These are phyloP conservation scores for Nigrospora oryzae DNA, from an alignment of 2,329 filamentous ascomycete genomes.

Conservation along the genomic window DNA sequence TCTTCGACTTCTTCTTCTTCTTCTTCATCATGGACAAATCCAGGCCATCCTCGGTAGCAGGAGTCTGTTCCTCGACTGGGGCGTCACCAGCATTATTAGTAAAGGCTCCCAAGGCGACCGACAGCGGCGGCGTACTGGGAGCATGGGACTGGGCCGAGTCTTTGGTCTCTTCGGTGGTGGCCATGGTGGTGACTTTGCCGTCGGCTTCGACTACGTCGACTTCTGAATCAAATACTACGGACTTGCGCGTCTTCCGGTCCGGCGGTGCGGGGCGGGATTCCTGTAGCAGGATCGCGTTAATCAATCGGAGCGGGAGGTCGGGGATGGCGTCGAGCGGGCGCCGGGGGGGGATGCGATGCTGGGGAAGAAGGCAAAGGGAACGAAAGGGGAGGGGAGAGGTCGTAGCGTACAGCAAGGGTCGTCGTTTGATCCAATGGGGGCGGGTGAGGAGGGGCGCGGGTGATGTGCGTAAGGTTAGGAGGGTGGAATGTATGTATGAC, in stretches of 20 bases:
- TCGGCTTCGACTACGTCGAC: conserved; percentile 82
- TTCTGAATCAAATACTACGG: conserved; percentile 86
- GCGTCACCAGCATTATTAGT: conserved; percentile 37
- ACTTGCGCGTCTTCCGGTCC: conserved; percentile 76
- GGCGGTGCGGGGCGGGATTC: conserved; percentile 18
- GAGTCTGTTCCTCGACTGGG: conserved; percentile 22
- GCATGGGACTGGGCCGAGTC: conserved; percentile 75
- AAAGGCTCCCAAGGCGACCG: conserved; percentile 46
- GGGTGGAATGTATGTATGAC: too few relatives aligned
- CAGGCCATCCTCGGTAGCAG: conserved; percentile 48
- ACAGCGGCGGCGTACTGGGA: conserved; percentile 54
- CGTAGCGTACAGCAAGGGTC: too few relatives aligned
- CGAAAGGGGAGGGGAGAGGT: too few relatives aligned
- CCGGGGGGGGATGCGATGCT: too few relatives aligned
- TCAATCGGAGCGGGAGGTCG: too few relatives aligned
- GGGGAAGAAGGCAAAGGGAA: too few relatives aligned
- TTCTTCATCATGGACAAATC: conserved; percentile 65
- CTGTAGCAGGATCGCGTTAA: conserved; percentile 6
- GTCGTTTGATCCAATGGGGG: too few relatives aligned
- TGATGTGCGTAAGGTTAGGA: too few relatives aligned
- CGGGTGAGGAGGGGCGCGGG: too few relatives aligned
- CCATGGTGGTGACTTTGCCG: conserved; percentile 72
- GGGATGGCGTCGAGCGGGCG: too few relatives aligned
- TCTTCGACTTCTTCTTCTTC: conserved; percentile 59
- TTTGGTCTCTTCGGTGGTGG: conserved; percentile 67